Base-by-base conservation (phyloP, 2,329 filamentous ascomycete genomes). In the Chaetomium strumarium region DNA sequence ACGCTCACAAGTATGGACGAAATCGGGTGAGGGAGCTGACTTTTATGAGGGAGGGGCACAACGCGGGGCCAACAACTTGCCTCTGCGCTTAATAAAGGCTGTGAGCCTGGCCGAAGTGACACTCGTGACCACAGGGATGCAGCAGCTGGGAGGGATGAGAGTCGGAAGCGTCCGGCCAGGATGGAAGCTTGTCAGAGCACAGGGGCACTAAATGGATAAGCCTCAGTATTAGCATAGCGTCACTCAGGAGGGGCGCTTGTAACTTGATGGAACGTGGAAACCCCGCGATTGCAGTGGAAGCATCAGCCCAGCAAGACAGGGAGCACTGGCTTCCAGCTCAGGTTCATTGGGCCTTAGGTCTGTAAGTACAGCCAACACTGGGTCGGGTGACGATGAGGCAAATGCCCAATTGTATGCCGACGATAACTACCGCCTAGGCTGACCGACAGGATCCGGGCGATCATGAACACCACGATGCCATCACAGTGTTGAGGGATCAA, bases 181-280 rank as follows among this genome's bases (percentile, higher is more conserved):
- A 16, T 31, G 30, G 17, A 12, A 11, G 13, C 24, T 29, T 31
- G 43, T 37, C 42, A 37, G 30, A 55, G 47, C 53, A 55, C 53
- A 53, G 50, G 53, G 52, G 45, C 51, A 38, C 40, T 37, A 43
- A 39, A 17, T 33, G 30, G 31, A 34, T 36, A 58, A 43, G 47
- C 50, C 51, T 55, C 55, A 37, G 29, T 51, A 55, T 51, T 59
- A 37, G 55, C 57, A 59, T 54, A 58, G 50, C 55, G 57, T 54
- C 53, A 59, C 11, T 10, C 8, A 53, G 52, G 57, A 60, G 58
- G 56, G 55, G 54, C 43, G 31, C 41, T 43, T 30, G 12, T 16
- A 43, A 33, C 29, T 42, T 16, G 44, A 54, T 50, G 51, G 51
- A 46, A 52, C 46, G 19, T 44, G 34, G 56, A 58, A 58, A 46